These are phyloP conservation scores for Ganoderma lingzhi DNA, from an alignment of 1,284 basidiomycete genomes.

Conservation along the genomic window DNA sequence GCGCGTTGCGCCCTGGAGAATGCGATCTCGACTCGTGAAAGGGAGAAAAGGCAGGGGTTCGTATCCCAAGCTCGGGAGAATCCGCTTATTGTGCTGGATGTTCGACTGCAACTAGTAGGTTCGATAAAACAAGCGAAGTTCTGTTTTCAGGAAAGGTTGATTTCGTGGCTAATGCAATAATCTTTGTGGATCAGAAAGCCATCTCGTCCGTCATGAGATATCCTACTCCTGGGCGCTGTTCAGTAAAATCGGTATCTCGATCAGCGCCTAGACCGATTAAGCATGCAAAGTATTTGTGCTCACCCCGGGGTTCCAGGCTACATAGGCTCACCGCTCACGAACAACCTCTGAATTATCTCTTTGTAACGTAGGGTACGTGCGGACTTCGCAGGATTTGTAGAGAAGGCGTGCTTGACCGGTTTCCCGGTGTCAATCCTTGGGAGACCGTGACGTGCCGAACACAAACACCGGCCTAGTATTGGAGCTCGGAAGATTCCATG, in stretches of 20 bases:
- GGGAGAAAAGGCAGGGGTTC: not conserved
- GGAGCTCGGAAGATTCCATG: too few relatives aligned
- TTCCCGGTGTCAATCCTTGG: not conserved
- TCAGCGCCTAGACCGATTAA: not conserved
- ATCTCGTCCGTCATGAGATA: not conserved
- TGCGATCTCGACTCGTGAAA: conserved; percentile 52
- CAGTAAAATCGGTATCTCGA: not conserved
- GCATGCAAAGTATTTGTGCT: not conserved
- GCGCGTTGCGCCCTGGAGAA: conserved; percentile 69
- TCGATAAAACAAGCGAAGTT: too few relatives aligned
- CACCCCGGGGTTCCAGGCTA: not conserved
- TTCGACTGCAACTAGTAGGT: too few relatives aligned
- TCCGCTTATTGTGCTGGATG: too few relatives aligned
- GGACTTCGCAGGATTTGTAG: not conserved
- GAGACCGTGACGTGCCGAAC: not conserved
- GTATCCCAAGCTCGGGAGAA: too few relatives aligned
- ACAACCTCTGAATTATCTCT: not conserved
- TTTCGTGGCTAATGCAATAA: too few relatives aligned
- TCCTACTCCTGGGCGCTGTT: not conserved
- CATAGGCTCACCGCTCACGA: too few relatives aligned
- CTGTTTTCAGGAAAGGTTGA: too few relatives aligned
- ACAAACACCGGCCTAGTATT: not conserved
- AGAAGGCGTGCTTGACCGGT: not conserved
- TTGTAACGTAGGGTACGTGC: not conserved
- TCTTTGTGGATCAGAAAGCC: too few relatives aligned